phyloP scores from a whole-genome alignment of 2,329 filamentous ascomycete species.

The Aspergillus hortae region DNA sequence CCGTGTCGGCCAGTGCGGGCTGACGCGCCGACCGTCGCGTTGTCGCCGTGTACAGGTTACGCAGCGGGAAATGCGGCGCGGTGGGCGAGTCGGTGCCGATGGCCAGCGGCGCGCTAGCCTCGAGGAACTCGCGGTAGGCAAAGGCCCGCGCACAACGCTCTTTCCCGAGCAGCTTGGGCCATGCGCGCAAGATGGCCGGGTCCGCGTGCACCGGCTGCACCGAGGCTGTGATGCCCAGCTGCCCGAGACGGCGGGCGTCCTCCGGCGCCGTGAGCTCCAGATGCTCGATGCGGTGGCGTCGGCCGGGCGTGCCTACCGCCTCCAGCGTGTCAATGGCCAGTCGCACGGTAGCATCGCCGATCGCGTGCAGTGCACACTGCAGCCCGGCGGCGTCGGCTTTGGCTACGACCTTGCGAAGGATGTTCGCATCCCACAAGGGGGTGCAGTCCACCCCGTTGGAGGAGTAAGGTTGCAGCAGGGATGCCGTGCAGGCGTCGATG shows the following conservation, averaged over 20 bases:
- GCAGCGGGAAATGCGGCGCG: slow-evolving; percentile 42
- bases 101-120: slow-evolving; percentile 40
- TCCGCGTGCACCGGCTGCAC: slow-evolving; percentile 39
- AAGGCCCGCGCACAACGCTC: slow-evolving; percentile 46
- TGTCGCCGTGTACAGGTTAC: slow-evolving; percentile 49
- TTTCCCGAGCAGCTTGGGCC: slow-evolving; percentile 43
- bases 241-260: slow-evolving; percentile 44
- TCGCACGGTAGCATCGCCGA: slow-evolving; percentile 46
- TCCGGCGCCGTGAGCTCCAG: slow-evolving; percentile 47
- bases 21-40: slow-evolving; percentile 45
- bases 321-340: slow-evolving; percentile 42
- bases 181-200: slow-evolving; percentile 47
- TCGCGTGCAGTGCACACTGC: slow-evolving; percentile 50
- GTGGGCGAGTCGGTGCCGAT: slow-evolving; percentile 50
- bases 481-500: slow-evolving; percentile 43
- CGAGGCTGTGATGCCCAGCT: slow-evolving; percentile 43
- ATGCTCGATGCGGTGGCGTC: slow-evolving; percentile 51
- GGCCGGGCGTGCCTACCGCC: slow-evolving; percentile 23
- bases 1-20: slow-evolving; percentile 29
- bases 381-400: slow-evolving; percentile 42
- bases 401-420: slow-evolving; percentile 41
- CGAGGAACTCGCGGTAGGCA: slow-evolving; percentile 47
- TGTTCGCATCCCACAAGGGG: slow-evolving; percentile 43
- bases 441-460: slow-evolving; percentile 31
- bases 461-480: slow-evolving; percentile 32